Conservation (phyloP, 306 rosid genomes). For the Cicer judaicum region DNA sequence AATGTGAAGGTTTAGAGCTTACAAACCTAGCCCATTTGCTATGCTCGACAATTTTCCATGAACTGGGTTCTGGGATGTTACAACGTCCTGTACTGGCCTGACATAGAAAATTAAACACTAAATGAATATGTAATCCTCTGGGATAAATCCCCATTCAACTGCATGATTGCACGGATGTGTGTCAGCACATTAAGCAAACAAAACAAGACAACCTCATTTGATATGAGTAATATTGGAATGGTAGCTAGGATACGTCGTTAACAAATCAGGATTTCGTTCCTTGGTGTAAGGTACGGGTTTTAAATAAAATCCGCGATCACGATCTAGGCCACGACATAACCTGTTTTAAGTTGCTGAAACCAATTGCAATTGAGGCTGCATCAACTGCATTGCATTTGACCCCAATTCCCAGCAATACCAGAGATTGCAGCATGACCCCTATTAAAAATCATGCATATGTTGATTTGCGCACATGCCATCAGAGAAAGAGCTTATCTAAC, state of each 20-base stretch:
- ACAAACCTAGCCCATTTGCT: conserved; percentile 96
- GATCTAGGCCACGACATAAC: too few relatives aligned
- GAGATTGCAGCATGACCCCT: too few relatives aligned
- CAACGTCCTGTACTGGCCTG: conserved; percentile 93
- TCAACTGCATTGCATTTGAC: too few relatives aligned
- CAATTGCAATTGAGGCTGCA: too few relatives aligned
- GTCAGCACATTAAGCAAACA: not conserved
- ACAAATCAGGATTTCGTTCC: conserved; percentile 27
- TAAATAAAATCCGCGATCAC: too few relatives aligned
- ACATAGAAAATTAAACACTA: conserved; percentile 42
- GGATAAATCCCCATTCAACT: not conserved
- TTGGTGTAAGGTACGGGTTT: not conserved
- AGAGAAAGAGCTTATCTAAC: not conserved
- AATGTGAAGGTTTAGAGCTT: conserved; percentile 26
- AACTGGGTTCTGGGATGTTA: conserved; percentile 78
- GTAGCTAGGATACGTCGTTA: conserved; percentile 5
- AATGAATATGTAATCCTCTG: not conserved
- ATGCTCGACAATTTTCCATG: conserved; percentile 89
- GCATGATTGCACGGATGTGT: too few relatives aligned
- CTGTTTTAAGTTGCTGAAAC: too few relatives aligned
- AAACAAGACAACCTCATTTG: not conserved
- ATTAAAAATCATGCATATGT: too few relatives aligned
- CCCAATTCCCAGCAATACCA: too few relatives aligned
- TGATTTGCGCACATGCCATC: conserved; percentile 30
- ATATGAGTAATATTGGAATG: not conserved